Percentiles rank a stretch among this genome's conserved stretches.
Evolutionary conservation across 1,139 yeast species (phyloP).

Genomic region (Taiozyma sp.): DNA sequence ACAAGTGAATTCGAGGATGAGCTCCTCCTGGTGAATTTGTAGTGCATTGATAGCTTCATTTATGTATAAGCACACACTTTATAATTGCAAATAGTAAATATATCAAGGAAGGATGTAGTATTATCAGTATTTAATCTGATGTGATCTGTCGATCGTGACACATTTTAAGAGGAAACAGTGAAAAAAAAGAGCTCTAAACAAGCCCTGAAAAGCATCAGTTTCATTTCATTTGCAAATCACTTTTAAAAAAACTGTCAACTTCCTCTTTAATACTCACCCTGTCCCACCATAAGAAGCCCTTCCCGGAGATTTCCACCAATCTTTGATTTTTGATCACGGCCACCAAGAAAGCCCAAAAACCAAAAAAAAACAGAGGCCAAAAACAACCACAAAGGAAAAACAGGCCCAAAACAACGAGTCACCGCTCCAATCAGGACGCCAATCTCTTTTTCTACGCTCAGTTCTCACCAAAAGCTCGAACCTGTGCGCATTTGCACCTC

Average conservation of each 20-base stretch:
- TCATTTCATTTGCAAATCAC: too few relatives aligned
- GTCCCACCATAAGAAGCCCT: not conserved
- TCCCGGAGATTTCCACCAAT: not conserved
- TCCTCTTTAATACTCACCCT: too few relatives aligned
- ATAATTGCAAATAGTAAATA: not conserved
- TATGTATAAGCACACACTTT: not conserved
- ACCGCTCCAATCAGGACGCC: not conserved
- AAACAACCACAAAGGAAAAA: not conserved
- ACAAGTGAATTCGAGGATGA: slow-evolving; percentile 10
- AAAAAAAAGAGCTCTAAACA: too few relatives aligned
- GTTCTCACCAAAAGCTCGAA: not conserved
- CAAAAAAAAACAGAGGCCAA: not conserved
- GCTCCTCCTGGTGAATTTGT: not conserved
- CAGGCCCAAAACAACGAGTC: not conserved
- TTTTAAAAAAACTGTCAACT: too few relatives aligned
- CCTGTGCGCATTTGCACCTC: not conserved
- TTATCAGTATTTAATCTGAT: too few relatives aligned
- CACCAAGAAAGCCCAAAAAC: not conserved
- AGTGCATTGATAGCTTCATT: not conserved
- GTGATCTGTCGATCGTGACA: too few relatives aligned
- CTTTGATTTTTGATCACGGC: not conserved
- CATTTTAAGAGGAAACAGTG: too few relatives aligned
- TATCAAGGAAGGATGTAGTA: not conserved
- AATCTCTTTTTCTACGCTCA: not conserved
- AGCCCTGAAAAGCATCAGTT: too few relatives aligned